These are phyloP conservation scores for Yamadazyma sp. DNA, from an alignment of 805 yeast species.

Conservation along the genomic window DNA sequence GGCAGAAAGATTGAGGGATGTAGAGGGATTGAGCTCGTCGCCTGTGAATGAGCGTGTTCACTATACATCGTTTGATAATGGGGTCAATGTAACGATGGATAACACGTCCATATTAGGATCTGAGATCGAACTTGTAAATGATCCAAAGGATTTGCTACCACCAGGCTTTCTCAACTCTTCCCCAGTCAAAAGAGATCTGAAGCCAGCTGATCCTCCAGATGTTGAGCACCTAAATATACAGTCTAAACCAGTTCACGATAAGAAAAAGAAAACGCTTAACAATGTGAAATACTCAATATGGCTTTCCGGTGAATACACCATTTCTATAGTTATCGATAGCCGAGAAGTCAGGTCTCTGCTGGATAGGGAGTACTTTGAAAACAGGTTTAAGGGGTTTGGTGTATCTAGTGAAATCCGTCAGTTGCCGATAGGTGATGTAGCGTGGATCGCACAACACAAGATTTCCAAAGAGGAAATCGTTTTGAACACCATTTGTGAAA, in stretches of 20 bases:
- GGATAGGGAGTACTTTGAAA: slow-evolving; percentile 70
- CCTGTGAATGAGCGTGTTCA: slow-evolving; percentile 17
- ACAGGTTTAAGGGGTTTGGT: slow-evolving; percentile 49
- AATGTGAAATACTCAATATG: slow-evolving; percentile 50
- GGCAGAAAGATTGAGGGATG: slow-evolving; percentile 55
- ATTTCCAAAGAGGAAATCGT: slow-evolving; percentile 60
- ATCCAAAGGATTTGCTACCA: slow-evolving; percentile 12
- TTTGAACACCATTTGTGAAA: slow-evolving; percentile 80
- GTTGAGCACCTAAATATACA: not conserved
- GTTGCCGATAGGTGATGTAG: slow-evolving; percentile 79
- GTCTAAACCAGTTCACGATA: slow-evolving; percentile 23
- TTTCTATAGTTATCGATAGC: slow-evolving; percentile 70
- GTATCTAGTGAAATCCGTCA: slow-evolving; percentile 53
- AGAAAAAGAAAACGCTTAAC: slow-evolving; percentile 18
- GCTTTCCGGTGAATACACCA: slow-evolving; percentile 58
- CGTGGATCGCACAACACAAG: slow-evolving; percentile 81
- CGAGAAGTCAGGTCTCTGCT: slow-evolving; percentile 71
- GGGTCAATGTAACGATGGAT: slow-evolving; percentile 29
- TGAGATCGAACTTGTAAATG: slow-evolving; percentile 12
- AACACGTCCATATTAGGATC: slow-evolving; percentile 8
- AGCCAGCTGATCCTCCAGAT: not conserved
- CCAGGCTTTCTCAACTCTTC: slow-evolving; percentile 6
- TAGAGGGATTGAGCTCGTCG: slow-evolving; percentile 37
- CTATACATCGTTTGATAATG: slow-evolving; percentile 37
- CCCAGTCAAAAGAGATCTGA: not conserved